Evolutionary conservation across 257 asterid genomes (phyloP), one percentile per base, ranked within the genome.

Genomic region (Capsicum rhomboideum): DNA sequence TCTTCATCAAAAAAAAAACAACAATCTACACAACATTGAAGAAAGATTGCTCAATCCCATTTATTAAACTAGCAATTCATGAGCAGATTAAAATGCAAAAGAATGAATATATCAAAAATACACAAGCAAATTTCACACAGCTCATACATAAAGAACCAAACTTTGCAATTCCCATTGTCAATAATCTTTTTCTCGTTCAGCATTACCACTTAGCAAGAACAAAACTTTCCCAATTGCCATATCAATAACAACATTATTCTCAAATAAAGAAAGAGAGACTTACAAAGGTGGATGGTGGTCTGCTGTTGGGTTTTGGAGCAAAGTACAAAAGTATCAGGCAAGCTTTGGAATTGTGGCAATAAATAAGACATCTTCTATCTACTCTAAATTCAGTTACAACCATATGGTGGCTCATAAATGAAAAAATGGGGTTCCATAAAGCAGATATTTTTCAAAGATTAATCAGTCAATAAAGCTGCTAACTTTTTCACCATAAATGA

Each of bases 281-380:
- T 79, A 92, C 97, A 84, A 56, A 86, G 87, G 44, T 89, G 90
- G 53, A 84, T 34, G 82, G 90, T 83, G 78, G 87, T 83, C 79
- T 91, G 91, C 67, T 83, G 87, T 71, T 90, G 95, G 54, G 90
- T 86, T 90, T 90, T 94, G 85, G 91, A 90, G 88, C 89, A 88
- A 61, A 88, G 89, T 77, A 93, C 91, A 85, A 93, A 92, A 82
- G 97, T 89, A 75, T 94, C 98, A 20, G 97, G 98, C 88, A 91
- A 92, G 87, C 97, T 93, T 92, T 89, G 92, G 93, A 96, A 96
- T 83, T 96, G 98, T 44, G 98, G 98, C 97, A 96, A 86, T 85
- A 96, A 85, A 88, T 97, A 94, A 87, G 98, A 91, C 98, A 96
- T 94, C 75, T 85, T 92, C 86, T 86, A 84, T 88, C 86, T 80